Percentiles rank a stretch among this genome's conserved stretches.
Evolutionary conservation across 225 moss, liverwort and hornwort genomes (phyloP).

Genomic region (Physcomitrellopsis africana): DNA sequence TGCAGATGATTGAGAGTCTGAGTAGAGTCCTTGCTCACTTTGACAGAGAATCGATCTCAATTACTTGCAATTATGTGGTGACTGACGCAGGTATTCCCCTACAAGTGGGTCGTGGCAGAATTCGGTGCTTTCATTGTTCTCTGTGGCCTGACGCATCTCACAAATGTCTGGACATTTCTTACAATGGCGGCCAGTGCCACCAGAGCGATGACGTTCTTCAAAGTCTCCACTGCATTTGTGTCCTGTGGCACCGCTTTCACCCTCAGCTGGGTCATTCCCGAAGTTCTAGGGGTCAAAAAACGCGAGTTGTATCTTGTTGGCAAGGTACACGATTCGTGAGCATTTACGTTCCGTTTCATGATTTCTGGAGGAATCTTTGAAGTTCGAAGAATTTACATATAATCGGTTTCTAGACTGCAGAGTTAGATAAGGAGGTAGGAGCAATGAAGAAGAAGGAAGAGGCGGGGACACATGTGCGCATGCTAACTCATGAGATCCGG

Average conservation of each 20-base stretch:
- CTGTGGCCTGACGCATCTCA: conserved; percentile 63
- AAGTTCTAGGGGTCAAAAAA: conserved; percentile 56
- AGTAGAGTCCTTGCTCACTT: neutral
- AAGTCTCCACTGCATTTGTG: conserved; percentile 54
- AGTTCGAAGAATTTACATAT: conserved; percentile 15
- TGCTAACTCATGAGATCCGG: conserved; percentile 62
- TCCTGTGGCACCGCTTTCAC: conserved; percentile 56
- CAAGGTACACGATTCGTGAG: conserved; percentile 38
- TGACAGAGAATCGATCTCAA: neutral
- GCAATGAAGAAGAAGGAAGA: conserved; percentile 66
- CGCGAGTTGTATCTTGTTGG: conserved; percentile 52
- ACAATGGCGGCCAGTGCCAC: conserved; percentile 41
- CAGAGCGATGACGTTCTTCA: conserved; percentile 58
- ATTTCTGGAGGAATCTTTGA: neutral
- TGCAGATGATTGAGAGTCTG: too few relatives aligned
- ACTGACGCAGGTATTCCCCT: conserved; percentile 60
- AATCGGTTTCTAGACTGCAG: conserved; percentile 55
- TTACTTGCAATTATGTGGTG: neutral
- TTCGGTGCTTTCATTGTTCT: conserved; percentile 61
- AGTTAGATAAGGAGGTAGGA: conserved; percentile 64
- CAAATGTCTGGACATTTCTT: conserved; percentile 52
- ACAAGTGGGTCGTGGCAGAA: conserved; percentile 62
- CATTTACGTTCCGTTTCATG: neutral
- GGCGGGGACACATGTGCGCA: conserved; percentile 56
- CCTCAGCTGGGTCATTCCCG: conserved; percentile 63